A percentile compares a stretch with the other conserved stretches of the same genome.
These are phyloP conservation scores for Diaporthe sp. DNA, from an alignment of 2,329 filamentous ascomycete species.

Conservation along the genomic window DNA sequence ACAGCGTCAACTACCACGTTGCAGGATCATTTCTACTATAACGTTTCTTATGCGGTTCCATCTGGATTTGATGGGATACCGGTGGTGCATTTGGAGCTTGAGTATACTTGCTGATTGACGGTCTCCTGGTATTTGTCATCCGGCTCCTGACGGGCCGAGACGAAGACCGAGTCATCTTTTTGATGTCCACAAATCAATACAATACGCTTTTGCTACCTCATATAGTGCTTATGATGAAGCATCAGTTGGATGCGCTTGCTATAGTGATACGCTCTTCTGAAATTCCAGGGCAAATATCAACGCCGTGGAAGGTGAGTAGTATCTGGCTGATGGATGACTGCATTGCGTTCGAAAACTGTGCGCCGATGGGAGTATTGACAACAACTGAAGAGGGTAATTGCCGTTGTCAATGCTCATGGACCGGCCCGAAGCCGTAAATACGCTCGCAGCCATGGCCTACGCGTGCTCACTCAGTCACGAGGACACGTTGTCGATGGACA, in stretches of 20 bases:
- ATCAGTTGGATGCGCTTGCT: not conserved
- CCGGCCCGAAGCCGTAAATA: not conserved
- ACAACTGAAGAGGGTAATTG: not conserved
- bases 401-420: no score
- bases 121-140: not conserved
- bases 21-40: constrained; percentile 58
- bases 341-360: not conserved
- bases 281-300: not conserved
- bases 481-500: not conserved
- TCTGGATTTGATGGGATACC: constrained; percentile 51
- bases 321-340: no score
- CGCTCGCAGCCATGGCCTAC: no score
- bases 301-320: no score
- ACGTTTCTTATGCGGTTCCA: constrained; percentile 60
- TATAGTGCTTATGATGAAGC: no score
- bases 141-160: not conserved
- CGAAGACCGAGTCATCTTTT: no score
- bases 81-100: constrained; percentile 13
- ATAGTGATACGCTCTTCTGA: not conserved
- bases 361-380: not conserved
- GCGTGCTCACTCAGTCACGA: no score
- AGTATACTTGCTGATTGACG: constrained; percentile 32
- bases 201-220: not conserved
- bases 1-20: constrained; percentile 50
- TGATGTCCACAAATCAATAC: not conserved